phyloP scores from a whole-genome alignment of 257 asterid species.

The Rehmannia glutinosa region DNA sequence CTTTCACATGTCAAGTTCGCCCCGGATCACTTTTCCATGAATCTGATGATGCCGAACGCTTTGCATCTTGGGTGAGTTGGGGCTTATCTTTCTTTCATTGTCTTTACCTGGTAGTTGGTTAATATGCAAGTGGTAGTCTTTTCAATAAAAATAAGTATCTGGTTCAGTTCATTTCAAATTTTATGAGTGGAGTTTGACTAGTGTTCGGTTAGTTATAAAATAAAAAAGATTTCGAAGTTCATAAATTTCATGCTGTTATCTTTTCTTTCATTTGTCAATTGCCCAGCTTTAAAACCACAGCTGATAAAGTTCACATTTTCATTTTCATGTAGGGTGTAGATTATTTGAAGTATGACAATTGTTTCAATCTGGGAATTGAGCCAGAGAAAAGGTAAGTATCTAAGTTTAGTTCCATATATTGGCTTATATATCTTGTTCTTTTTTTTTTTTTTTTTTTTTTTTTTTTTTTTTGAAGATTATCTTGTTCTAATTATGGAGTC shows the following conservation, averaged over 20 bases:
- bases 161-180: no score
- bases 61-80: constrained; percentile 94
- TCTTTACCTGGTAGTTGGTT: neutral
- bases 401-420: no score
- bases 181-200: no score
- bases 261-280: no score
- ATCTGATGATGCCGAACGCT: constrained; percentile 65
- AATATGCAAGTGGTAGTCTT: no score
- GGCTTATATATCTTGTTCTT: no score
- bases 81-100: constrained; percentile 1
- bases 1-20: no score
- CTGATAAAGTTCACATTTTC: neutral
- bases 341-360: constrained; percentile 93
- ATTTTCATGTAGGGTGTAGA: constrained; percentile 56
- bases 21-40: constrained; percentile 92
- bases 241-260: neutral
- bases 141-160: no score
- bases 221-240: no score
- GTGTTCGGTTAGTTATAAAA: no score
- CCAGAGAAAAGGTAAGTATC: constrained; percentile 64
- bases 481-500: constrained; percentile 10
- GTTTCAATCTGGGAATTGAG: constrained; percentile 86
- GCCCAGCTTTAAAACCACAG: no score
- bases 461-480: neutral
- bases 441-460: no score